Percentiles rank a stretch among this genome's conserved stretches.
phyloP scores from a whole-genome alignment of 1,139 yeast species.

The Yamadazyma mexicana region DNA sequence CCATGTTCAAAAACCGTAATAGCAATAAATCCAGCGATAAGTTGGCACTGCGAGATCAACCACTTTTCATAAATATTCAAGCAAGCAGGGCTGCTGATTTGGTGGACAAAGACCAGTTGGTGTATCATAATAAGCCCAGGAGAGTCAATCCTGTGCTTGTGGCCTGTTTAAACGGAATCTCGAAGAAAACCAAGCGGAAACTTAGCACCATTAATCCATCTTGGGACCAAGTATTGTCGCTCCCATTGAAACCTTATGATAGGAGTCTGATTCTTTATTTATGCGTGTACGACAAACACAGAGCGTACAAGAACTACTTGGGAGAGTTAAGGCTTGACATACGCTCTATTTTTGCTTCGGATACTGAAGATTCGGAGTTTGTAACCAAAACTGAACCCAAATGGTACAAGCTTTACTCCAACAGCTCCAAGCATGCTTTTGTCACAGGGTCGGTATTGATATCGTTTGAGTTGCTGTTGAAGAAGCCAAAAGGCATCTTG shows the following conservation, averaged over 20 bases:
- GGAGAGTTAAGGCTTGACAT: conserved; percentile 58
- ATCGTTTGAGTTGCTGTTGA: conserved; percentile 47
- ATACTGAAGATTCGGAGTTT: conserved; percentile 16
- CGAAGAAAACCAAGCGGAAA: conserved; percentile 33
- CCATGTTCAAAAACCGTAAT: not conserved
- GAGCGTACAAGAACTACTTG: conserved; percentile 47
- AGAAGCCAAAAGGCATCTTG: conserved; percentile 13
- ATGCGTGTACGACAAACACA: conserved; percentile 49
- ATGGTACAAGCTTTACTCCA: conserved; percentile 56
- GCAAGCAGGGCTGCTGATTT: conserved; percentile 44
- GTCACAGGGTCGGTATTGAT: conserved; percentile 59
- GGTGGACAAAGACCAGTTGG: conserved; percentile 17
- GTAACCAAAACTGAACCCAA: conserved; percentile 31
- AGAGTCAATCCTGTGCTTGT: conserved; percentile 38
- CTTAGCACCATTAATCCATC: conserved; percentile 43
- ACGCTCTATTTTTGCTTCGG: conserved; percentile 36
- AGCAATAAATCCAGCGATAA: not conserved
- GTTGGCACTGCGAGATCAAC: not conserved
- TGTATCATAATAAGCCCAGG: conserved; percentile 9
- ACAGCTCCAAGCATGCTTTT: conserved; percentile 43
- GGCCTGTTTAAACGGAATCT: conserved; percentile 31
- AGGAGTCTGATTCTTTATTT: conserved; percentile 31
- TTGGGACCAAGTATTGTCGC: conserved; percentile 41
- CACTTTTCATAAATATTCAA: conserved; percentile 23
- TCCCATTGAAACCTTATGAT: conserved; percentile 34